Base-by-base conservation (phyloP, 2,329 filamentous ascomycete species). In the Dryadomyces sulphureus region DNA sequence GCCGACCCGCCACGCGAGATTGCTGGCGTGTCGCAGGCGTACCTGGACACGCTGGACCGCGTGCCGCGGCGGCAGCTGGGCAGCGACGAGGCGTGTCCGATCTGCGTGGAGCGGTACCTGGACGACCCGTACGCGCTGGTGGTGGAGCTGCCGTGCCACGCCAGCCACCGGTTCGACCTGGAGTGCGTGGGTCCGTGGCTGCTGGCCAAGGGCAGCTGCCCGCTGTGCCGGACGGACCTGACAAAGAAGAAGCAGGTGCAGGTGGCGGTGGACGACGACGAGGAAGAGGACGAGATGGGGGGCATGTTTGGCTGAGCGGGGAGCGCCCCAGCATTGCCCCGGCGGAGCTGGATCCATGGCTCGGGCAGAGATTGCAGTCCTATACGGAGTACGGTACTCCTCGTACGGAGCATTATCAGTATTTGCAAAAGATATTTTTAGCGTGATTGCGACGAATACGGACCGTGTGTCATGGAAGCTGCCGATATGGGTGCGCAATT, bases 171-270 rank as follows among this genome's bases (percentile, higher is more conserved):
- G 43, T 81, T 79, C 56, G 78, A 82, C 54, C 60, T 81, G n/a
- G 78, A 82, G 62, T 82, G 78, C 54, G 75, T 81, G 2, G 73
- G 69, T 4, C 77, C 78, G 7, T 82, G 78, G 78, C 58, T 82
- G 57, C 63, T 70, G 58, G 69, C 73, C 54, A 78, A 81, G 60
- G 77, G 77, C 34, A 79, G 68, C 27, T 81, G 77, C 57, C 77
- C 77, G 35, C 65, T 81, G 63, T 80, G 77, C 58, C 63, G 78
- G 49, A 68, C 72, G 57, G 74, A 78, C 55, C 60, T 81, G 61
- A 68, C 65, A 27, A 69, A 72, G 65, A 76, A 74, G 65, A 68
- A 64, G 60, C 62, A 63, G 59, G 51, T 52, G 1, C 65, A 66
- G 56, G 63, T 66, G 48, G 57, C 60, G n/a, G 62, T 64, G 17